These are phyloP conservation scores for Cryptococcus deneoformans DNA, from an alignment of 1,284 basidiomycete species.

Conservation along the genomic window DNA sequence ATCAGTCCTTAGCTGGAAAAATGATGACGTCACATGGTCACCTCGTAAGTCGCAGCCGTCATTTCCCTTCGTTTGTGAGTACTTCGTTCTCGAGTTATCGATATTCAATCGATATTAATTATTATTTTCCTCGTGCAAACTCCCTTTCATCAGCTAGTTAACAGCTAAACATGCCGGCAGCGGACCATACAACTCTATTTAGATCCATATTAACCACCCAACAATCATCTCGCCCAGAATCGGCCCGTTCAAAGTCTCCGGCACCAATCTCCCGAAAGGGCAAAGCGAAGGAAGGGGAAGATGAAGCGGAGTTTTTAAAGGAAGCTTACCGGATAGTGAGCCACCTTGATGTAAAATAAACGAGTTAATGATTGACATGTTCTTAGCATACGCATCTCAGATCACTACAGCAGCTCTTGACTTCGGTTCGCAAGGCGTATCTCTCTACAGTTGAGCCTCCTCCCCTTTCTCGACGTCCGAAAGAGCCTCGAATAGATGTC, in stretches of 20 bases:
- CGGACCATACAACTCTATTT: slow-evolving; percentile 10
- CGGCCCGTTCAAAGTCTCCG: slow-evolving; percentile 17
- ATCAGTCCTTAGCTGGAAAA: too few species aligned
- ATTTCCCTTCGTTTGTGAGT: too few species aligned
- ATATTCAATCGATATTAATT: too few species aligned
- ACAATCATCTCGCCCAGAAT: slow-evolving; percentile 4
- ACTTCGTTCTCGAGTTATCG: too few species aligned
- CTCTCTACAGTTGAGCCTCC: slow-evolving; percentile 39
- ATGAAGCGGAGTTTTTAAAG: slow-evolving; percentile 40
- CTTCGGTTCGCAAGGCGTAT: slow-evolving; percentile 45
- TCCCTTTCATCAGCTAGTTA: background rate
- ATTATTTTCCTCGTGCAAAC: too few species aligned
- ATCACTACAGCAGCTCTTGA: slow-evolving; percentile 31
- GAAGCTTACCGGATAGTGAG: slow-evolving; percentile 49
- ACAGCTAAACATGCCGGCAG: slow-evolving; percentile 3
- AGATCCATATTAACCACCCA: slow-evolving; percentile 17
- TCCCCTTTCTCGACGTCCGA: slow-evolving; percentile 22
- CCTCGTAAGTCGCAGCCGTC: too few species aligned
- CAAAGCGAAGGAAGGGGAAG: slow-evolving; percentile 26
- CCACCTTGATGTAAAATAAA: background rate
- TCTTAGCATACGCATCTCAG: slow-evolving; percentile 41
- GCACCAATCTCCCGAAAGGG: slow-evolving; percentile 4
- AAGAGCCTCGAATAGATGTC: background rate
- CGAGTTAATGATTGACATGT: background rate
- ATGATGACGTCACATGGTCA: too few species aligned